A percentile compares a stretch with the other conserved stretches of the same genome.
Evolutionary conservation across 768 basidiomycete genomes (phyloP).

Genomic region (Lyophyllum semitale): DNA sequence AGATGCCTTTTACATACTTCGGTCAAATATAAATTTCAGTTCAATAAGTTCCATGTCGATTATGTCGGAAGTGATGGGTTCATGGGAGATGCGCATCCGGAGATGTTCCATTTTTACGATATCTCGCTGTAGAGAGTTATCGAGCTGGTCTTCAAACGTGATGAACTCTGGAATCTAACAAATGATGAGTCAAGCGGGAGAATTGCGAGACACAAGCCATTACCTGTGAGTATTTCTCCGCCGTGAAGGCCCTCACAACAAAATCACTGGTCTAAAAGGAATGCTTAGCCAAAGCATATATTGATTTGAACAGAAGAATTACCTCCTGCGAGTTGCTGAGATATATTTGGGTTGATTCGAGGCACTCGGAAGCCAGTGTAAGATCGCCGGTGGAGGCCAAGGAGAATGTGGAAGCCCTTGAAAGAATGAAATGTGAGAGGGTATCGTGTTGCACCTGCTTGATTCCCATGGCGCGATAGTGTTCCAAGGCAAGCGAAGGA

Average conservation of each 20-base stretch:
- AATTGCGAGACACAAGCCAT: background rate
- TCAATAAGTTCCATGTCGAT: constrained; percentile 85
- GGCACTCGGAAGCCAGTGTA: constrained; percentile 71
- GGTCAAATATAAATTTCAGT: constrained; percentile 80
- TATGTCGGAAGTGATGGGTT: constrained; percentile 66
- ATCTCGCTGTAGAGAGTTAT: constrained; percentile 85
- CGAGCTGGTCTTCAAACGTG: constrained; percentile 75
- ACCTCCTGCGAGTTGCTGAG: constrained; percentile 80
- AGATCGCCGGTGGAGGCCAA: constrained; percentile 75
- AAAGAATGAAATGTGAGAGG: constrained; percentile 79
- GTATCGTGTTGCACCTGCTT: constrained; percentile 92
- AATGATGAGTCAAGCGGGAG: constrained; percentile 1
- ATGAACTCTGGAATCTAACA: constrained; percentile 82
- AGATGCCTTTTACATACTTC: constrained; percentile 43
- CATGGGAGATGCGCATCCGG: constrained; percentile 80
- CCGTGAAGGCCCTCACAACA: constrained; percentile 73
- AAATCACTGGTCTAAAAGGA: constrained; percentile 70
- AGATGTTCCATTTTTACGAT: constrained; percentile 82
- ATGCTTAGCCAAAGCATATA: constrained; percentile 2
- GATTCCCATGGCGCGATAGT: constrained; percentile 75
- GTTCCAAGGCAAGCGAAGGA: constrained; percentile 70
- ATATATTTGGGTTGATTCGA: constrained; percentile 83
- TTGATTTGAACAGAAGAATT: constrained; percentile 12
- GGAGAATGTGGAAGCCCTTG: constrained; percentile 79
- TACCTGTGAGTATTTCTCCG: constrained; percentile 85